These are phyloP conservation scores for Begonia masoniana DNA, from an alignment of 306 rosid species.

Conservation along the genomic window DNA sequence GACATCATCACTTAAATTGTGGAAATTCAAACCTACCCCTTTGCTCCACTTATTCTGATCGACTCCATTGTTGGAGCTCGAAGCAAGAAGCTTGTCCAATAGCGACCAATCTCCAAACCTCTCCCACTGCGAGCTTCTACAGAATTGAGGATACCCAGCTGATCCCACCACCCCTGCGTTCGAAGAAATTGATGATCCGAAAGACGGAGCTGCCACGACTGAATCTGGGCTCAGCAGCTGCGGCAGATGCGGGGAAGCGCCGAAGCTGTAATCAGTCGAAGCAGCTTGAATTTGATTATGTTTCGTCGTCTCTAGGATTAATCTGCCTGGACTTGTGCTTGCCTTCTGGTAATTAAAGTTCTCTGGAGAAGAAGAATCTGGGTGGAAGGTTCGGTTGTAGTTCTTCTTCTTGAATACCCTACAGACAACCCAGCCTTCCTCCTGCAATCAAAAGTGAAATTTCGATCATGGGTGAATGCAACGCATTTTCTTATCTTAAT, in stretches of 20 bases:
- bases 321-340: background rate
- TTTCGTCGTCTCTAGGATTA: slow-evolving; percentile 39
- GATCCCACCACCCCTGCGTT: slow-evolving; percentile 18
- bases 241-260: slow-evolving; percentile 71
- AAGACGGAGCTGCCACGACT: slow-evolving; percentile 4
- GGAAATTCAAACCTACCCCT: slow-evolving; percentile 4
- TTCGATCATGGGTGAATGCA: too few species aligned
- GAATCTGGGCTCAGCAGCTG: slow-evolving; percentile 79
- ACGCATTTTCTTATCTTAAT: too few species aligned
- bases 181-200: slow-evolving; percentile 22
- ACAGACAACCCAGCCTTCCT: slow-evolving; percentile 97
- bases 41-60: too few species aligned
- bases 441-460: slow-evolving; percentile 26
- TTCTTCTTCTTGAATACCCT: slow-evolving; percentile 89
- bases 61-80: slow-evolving; percentile 9
- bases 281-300: slow-evolving; percentile 30
- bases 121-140: slow-evolving; percentile 29
- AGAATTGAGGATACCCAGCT: slow-evolving; percentile 16
- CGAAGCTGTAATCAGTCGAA: slow-evolving; percentile 33
- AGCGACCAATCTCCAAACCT: slow-evolving; percentile 65
- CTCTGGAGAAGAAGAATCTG: background rate
- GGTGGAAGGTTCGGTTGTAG: slow-evolving; percentile 27
- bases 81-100: slow-evolving; percentile 74
- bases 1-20: background rate
- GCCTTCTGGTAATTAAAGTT: background rate